These are phyloP conservation scores for Coemansia biformis DNA, from an alignment of 192 early-diverging fungal species.

Conservation along the genomic window DNA sequence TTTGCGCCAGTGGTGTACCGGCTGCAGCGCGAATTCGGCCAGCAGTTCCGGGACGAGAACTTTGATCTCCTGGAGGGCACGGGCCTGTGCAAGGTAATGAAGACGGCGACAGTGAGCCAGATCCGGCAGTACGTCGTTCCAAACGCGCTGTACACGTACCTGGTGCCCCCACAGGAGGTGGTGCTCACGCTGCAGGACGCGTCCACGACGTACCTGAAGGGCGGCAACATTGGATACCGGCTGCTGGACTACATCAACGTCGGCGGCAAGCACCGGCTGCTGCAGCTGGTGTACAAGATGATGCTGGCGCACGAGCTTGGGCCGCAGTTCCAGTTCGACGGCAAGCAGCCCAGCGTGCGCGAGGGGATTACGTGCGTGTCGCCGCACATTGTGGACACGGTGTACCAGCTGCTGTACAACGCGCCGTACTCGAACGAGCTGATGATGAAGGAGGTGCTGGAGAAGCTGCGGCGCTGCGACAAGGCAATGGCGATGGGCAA, in stretches of 20 bases:
- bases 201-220: constrained; percentile 54
- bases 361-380: constrained; percentile 59
- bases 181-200: constrained; percentile 26
- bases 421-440: constrained; percentile 69
- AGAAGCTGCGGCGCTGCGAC: constrained; percentile 65
- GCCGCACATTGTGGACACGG: constrained; percentile 68
- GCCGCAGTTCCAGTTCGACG: constrained; percentile 55
- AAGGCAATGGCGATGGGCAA: constrained; percentile 52
- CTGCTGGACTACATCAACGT: constrained; percentile 68
- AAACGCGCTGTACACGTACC: constrained; percentile 42
- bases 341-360: constrained; percentile 40
- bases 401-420: constrained; percentile 69
- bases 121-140: constrained; percentile 40
- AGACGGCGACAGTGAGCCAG: constrained; percentile 45
- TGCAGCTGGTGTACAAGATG: constrained; percentile 68
- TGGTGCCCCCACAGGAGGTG: constrained; percentile 41
- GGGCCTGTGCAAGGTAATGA: constrained; percentile 25
- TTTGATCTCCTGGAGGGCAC: constrained; percentile 27
- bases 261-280: constrained; percentile 59
- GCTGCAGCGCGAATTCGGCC: constrained; percentile 37
- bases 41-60: constrained; percentile 35
- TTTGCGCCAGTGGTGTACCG: constrained; percentile 47
- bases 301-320: constrained; percentile 62
- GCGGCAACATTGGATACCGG: constrained; percentile 60
- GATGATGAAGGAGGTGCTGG: constrained; percentile 68